Evolutionary conservation across 345 rosid species (phyloP).

Genomic region (Triadica sebifera): DNA sequence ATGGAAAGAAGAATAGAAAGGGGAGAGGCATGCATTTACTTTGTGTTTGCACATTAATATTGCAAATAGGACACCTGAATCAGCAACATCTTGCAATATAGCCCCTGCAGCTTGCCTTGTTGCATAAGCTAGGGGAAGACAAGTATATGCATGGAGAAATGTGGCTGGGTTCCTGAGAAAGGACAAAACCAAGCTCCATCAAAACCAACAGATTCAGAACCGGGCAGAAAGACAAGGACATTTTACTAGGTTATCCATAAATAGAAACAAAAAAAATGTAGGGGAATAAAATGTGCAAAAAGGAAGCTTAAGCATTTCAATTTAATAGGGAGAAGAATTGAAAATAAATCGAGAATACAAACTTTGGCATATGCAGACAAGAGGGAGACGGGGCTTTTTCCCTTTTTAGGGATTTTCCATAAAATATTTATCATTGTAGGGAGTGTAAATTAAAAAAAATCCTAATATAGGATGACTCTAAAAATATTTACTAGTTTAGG

Average conservation of each 20-base stretch:
- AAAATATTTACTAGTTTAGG: no score
- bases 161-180: conserved; percentile 80
- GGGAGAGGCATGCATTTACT: conserved; percentile 33
- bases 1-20: neutral
- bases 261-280: neutral
- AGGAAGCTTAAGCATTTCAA: neutral
- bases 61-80: conserved; percentile 82
- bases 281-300: neutral
- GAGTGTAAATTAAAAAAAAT: no score
- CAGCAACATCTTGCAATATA: conserved; percentile 87
- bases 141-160: conserved; percentile 94
- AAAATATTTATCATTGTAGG: no score
- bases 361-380: neutral
- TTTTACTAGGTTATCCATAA: neutral
- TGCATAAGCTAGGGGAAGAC: conserved; percentile 84
- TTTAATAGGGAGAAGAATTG: neutral
- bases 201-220: conserved; percentile 8
- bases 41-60: conserved; percentile 83
- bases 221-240: neutral
- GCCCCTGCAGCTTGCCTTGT: conserved; percentile 86
- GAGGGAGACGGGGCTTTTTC: neutral
- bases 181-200: conserved; percentile 10
- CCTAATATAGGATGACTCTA: no score
- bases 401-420: no score
- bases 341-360: neutral